These are phyloP conservation scores for Colletotrichum musicola DNA, from an alignment of 2,329 filamentous ascomycete species.

Conservation along the genomic window DNA sequence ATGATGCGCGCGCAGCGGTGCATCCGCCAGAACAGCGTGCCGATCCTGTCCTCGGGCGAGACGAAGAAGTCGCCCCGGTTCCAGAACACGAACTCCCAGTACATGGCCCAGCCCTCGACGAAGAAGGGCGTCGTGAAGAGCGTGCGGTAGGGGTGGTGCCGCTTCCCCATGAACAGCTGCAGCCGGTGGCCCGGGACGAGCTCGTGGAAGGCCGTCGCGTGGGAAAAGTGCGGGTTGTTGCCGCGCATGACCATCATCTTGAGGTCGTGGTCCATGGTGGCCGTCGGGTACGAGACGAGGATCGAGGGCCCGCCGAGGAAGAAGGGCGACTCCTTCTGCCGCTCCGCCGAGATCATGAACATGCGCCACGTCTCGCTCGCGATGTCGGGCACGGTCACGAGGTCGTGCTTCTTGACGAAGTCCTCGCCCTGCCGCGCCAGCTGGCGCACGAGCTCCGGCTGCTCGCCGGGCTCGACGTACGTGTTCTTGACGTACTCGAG, in stretches of 20 bases:
- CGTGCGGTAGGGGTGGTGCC: slow-evolving; percentile 61
- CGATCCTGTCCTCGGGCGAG: slow-evolving; percentile 64
- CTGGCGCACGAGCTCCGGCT: slow-evolving; percentile 63
- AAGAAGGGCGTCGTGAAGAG: slow-evolving; percentile 70
- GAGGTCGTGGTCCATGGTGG: slow-evolving; percentile 63
- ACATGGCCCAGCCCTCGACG: slow-evolving; percentile 72
- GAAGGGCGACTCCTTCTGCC: slow-evolving; percentile 69
- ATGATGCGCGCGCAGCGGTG: slow-evolving; percentile 71
- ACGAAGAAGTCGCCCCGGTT: slow-evolving; percentile 63
- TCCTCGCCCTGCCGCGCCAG: slow-evolving; percentile 64
- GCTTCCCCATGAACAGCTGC: slow-evolving; percentile 62
- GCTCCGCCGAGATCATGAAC: slow-evolving; percentile 67
- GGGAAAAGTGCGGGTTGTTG: slow-evolving; percentile 69
- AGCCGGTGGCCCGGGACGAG: slow-evolving; percentile 71
- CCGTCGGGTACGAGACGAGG: slow-evolving; percentile 68
- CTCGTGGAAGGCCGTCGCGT: slow-evolving; percentile 72
- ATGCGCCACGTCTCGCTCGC: slow-evolving; percentile 67
- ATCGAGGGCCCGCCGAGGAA: slow-evolving; percentile 69
- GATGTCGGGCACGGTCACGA: slow-evolving; percentile 67
- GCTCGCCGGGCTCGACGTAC: slow-evolving; percentile 66
- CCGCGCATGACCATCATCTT: slow-evolving; percentile 72
- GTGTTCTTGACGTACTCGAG: slow-evolving; percentile 68
- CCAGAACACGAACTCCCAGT: slow-evolving; percentile 73
- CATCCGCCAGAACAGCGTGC: slow-evolving; percentile 73
- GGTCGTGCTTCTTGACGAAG: slow-evolving; percentile 65